Conservation (phyloP, 2,329 filamentous ascomycete genomes). For the Claviceps sorghi region DNA sequence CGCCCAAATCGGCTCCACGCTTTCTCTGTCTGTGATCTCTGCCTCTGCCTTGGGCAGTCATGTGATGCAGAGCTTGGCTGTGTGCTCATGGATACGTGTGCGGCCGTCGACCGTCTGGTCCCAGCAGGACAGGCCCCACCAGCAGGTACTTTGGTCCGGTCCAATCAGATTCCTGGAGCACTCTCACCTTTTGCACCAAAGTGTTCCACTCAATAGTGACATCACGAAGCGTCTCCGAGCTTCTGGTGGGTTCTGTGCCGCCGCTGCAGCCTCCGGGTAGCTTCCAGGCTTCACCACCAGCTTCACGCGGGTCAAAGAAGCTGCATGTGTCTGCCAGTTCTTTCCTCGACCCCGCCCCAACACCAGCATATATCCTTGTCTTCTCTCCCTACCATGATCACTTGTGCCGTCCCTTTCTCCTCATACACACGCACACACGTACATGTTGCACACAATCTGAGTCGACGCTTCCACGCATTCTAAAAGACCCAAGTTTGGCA, state of each 20-base stretch:
- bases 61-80: conserved; percentile 9
- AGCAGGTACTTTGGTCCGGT: background rate
- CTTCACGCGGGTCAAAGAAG: background rate
- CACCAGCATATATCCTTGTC: background rate
- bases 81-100: too few species aligned
- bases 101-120: too few species aligned
- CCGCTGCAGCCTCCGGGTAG: background rate
- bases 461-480: background rate
- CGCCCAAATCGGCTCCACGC: background rate
- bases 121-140: too few species aligned
- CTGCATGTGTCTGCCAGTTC: background rate
- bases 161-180: conserved; percentile 9
- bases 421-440: background rate
- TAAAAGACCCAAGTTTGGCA: background rate
- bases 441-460: background rate
- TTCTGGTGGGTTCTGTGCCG: conserved; percentile 18
- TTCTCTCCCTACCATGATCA: background rate
- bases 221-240: conserved; percentile 18
- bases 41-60: conserved; percentile 9
- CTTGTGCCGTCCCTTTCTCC: background rate
- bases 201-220: conserved; percentile 13
- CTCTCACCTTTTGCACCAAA: too few species aligned
- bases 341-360: background rate
- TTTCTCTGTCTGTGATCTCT: too few species aligned
- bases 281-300: conserved; percentile 11